Base-by-base conservation (phyloP, 805 yeast genomes). In the Isabelozyma pseudorhagii region DNA sequence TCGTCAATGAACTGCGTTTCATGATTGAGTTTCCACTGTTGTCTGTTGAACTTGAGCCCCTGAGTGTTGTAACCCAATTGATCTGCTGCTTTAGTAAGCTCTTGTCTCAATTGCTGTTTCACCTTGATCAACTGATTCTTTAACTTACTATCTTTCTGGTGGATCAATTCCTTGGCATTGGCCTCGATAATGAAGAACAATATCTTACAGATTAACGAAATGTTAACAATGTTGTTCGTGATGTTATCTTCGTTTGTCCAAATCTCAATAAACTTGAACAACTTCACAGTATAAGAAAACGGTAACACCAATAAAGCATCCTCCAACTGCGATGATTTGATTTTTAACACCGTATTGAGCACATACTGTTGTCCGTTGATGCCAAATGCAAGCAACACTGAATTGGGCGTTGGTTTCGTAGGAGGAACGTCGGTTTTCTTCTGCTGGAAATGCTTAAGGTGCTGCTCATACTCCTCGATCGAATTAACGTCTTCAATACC, bases 291-390 rank as follows among this genome's bases (percentile, higher is more conserved):
- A 67, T 85, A 87, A 9, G 96, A 89, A 61, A 93, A 92, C 31
- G 99, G 97, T 47, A 94, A 74, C 1, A 94, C 96, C 44, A 94
- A 69, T 48, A 94, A 76, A 1, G 98, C 96, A 68, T 94, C 99
- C 59, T 93, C 97, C 36, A 94, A 71, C 60, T 93, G 97, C 0
- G 96, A 80, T 0, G 96, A 82, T 58, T 80, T 86, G 64, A 94
- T 89, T 60, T 83, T 83, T 38, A 73, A 62, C 13, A 93, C 65
- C 0, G 85, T 84, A 43, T 84, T 85, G 70, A 93, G 75, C 18
- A 94, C 92, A 60, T 93, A 87, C 52, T 83, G 82, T 50, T 83
- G 87, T 1, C 97, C 96, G 4, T 80, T 70, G 52, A 86, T 77
- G 45, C 81, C 79, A 53, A 87, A 76, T 2, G 96, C 96, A 41